These are phyloP conservation scores for Alternaria alternata DNA, from an alignment of 2,329 filamentous ascomycete genomes.

Conservation along the genomic window DNA sequence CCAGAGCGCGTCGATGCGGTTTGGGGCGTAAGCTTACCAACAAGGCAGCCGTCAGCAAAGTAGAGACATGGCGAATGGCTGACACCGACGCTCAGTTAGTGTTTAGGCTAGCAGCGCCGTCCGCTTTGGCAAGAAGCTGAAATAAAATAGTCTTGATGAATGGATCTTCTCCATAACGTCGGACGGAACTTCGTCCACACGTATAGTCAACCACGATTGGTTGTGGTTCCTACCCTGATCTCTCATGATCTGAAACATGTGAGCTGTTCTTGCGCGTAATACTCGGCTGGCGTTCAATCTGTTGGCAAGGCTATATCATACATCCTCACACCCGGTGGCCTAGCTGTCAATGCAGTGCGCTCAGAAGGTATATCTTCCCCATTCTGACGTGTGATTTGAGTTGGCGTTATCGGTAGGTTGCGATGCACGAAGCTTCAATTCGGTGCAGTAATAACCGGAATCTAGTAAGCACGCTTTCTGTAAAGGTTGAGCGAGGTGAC, in stretches of 20 bases:
- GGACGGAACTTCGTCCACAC: neutral
- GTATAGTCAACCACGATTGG: neutral
- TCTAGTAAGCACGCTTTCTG: neutral
- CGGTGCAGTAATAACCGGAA: too few species aligned
- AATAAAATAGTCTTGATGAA: neutral
- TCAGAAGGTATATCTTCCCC: neutral
- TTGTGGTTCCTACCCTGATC: neutral
- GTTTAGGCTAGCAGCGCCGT: neutral
- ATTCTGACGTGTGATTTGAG: neutral
- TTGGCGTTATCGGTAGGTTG: neutral
- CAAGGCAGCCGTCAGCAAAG: neutral
- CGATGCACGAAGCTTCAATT: neutral
- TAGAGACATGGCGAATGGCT: neutral
- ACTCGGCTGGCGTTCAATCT: neutral
- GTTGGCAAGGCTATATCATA: too few species aligned
- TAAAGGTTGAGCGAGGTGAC: too few species aligned
- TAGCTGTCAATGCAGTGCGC: neutral
- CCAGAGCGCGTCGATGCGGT: neutral
- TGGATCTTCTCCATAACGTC: neutral
- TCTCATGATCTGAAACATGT: neutral
- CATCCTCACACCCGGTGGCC: neutral
- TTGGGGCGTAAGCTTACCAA: conserved; percentile 2
- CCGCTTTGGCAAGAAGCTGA: neutral
- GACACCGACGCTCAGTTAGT: neutral
- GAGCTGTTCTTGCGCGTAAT: neutral